Base-by-base conservation (phyloP, 495 filamentous ascomycete genomes). In the Neurospora sp. region DNA sequence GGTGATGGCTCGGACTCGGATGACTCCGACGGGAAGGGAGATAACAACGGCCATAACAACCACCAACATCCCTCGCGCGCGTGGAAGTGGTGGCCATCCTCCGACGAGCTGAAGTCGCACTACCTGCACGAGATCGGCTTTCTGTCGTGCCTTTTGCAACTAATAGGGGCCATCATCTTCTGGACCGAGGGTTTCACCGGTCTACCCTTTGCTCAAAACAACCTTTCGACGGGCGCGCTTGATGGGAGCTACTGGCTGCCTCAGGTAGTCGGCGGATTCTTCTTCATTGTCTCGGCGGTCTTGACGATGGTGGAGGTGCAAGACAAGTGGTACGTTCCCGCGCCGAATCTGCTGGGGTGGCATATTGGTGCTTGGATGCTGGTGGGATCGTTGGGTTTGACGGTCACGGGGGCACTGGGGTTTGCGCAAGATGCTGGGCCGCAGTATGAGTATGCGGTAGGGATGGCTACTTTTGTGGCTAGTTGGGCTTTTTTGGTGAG, bases 301-400 rank as follows among this genome's bases (percentile, higher is more conserved):
- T 76, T 93, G 12, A 93, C 90, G 78, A 92, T 91, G 83, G 76
- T 93, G 12, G 91, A 94, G 76, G 91, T 90, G 12, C 91, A 93
- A 80, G 74, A 82, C 23, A 87, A 83, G 41, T 93, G 91, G 91
- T 70, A 23, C 18, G 41, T 78, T 27, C 90, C 91, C 1, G 89
- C 89, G 0, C 83, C 81, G 14, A 76, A 79, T 23, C 81, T 89
- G 1, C 83, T 94, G 14, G 91, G 91, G 0, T 85, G 83, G 84
- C 84, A 85, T 46, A 80, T 85, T 71, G 83, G 83, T 0, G 76
- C 81, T 5, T 86, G 84, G 83, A 85, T 83, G 70, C 71, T 85
- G 18, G 74, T 84, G 4, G 83, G 91, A 0, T 88, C 89, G 0
- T 79, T 92, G 74, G 90, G 91, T 0, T 93, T 93, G 75, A 92